Conservation (phyloP, 2,329 filamentous ascomycete species). For the Ceratocystis smalleyi region DNA sequence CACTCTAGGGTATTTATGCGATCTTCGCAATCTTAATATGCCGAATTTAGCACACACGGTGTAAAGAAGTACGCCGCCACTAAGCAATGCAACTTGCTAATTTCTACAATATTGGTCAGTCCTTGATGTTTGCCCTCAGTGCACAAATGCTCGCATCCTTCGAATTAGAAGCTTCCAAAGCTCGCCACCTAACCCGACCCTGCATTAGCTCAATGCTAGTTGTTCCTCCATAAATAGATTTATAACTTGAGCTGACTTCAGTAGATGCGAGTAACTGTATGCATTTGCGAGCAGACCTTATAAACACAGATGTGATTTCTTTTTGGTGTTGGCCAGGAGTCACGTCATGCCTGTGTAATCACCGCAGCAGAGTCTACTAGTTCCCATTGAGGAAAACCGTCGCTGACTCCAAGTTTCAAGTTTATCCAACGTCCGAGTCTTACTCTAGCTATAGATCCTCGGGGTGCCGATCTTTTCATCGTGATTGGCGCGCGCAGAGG, state of each 20-base stretch:
- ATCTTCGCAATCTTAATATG: background rate
- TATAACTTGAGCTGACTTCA: too few species aligned
- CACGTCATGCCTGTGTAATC: background rate
- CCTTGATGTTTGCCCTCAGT: background rate
- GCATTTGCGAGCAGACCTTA: too few species aligned
- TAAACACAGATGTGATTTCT: too few species aligned
- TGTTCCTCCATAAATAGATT: background rate
- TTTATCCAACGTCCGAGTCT: background rate
- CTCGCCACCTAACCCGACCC: background rate
- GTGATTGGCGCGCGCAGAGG: background rate
- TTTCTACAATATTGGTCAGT: background rate
- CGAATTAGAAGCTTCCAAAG: conserved; percentile 1
- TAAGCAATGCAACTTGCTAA: background rate
- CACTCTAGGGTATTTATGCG: background rate
- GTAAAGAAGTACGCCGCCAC: background rate
- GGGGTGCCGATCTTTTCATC: background rate
- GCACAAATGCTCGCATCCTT: background rate
- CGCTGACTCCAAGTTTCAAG: background rate
- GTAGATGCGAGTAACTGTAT: too few species aligned
- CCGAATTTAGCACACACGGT: background rate
- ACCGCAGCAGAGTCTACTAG: too few species aligned
- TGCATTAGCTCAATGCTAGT: background rate
- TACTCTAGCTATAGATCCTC: background rate
- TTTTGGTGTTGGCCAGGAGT: background rate
- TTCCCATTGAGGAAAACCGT: background rate